Percentiles rank a stretch among this genome's conserved stretches.
Conservation (phyloP, 768 basidiomycete genomes). For the Pleurotus salmoneostramineus region DNA sequence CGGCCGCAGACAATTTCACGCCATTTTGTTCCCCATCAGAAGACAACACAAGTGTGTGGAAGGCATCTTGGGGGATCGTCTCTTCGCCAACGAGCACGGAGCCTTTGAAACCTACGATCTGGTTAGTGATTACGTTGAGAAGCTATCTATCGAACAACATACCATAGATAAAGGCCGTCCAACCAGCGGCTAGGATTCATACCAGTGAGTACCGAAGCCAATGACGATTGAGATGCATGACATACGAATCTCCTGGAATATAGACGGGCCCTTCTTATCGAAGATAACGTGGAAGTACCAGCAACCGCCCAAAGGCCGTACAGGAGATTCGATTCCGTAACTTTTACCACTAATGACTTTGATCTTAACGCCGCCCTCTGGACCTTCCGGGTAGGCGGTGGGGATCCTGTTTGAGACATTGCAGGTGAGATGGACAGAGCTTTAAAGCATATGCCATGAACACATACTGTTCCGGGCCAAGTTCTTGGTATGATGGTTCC, state of each 20-base stretch:
- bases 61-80: constrained; percentile 42
- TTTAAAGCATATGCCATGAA: not conserved
- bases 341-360: constrained; percentile 90
- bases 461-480: constrained; percentile 56
- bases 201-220: not conserved
- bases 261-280: constrained; percentile 44
- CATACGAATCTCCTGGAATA: constrained; percentile 85
- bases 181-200: constrained; percentile 55
- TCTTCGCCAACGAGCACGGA: constrained; percentile 55
- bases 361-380: constrained; percentile 63
- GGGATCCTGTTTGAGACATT: constrained; percentile 48
- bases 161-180: constrained; percentile 91
- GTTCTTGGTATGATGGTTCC: constrained; percentile 86
- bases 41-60: constrained; percentile 85
- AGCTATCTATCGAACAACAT: constrained; percentile 19
- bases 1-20: constrained; percentile 54
- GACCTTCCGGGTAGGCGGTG: constrained; percentile 66
- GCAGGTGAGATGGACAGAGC: not conserved
- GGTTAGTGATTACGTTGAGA: not conserved
- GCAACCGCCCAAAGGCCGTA: constrained; percentile 87
- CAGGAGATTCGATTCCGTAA: constrained; percentile 83
- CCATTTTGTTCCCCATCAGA: constrained; percentile 57
- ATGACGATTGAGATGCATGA: not conserved
- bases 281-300: constrained; percentile 88
- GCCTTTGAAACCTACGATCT: constrained; percentile 59